Base-by-base conservation (phyloP, 2,329 filamentous ascomycete genomes). In the Thelonectria rubi region DNA sequence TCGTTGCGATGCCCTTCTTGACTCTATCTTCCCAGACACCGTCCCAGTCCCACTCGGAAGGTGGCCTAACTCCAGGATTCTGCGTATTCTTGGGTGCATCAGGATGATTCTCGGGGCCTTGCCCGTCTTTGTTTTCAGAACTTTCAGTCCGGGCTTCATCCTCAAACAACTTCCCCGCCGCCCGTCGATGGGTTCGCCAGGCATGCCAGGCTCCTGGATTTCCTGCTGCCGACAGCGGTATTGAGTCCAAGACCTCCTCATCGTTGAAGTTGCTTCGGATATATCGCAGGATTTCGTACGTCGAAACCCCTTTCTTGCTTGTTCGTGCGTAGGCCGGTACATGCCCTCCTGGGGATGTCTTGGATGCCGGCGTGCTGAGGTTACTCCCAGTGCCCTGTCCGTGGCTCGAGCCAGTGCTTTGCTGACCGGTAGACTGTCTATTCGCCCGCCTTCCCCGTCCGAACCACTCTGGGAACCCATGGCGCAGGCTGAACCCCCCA, bases 21-120 rank as follows among this genome's bases (percentile, higher is more conserved):
- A 97, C 94, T 56, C 94, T 86, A 66, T 94, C 90, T 74, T 96
- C 92, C 94, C 94, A 99, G 0, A 98, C 94, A 0, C 94, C 94
- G 72, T 97, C 93, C 94, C 94, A 98, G 73, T 97, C 97, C 94
- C 94, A 98, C 70, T 97, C 91, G 7, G 91, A 91, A 0, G 93
- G 93, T 30, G 59, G 59, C 37, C 67, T 63, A 7, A 65, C 43
- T 20, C 42, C 54, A 11, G 59, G 17, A 10, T 60, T 45, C 12
- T 63, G 48, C 1, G 48, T 46, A 42, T 40, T 30, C 24, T 63
- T 69, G 1, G 65, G 20, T 7, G 58, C 49, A 14, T 65, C 58
- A 5, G 42, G 21, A n/a, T 45, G 37, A 14, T 17, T 49, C 8
- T 55, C 43, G 24, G 37, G 12, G 39, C 39, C 48, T 32, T 68